A percentile compares a stretch with the other conserved stretches of the same genome.
phyloP scores from a whole-genome alignment of 352 stramenopile species.

The Phytophthora vignae region DNA sequence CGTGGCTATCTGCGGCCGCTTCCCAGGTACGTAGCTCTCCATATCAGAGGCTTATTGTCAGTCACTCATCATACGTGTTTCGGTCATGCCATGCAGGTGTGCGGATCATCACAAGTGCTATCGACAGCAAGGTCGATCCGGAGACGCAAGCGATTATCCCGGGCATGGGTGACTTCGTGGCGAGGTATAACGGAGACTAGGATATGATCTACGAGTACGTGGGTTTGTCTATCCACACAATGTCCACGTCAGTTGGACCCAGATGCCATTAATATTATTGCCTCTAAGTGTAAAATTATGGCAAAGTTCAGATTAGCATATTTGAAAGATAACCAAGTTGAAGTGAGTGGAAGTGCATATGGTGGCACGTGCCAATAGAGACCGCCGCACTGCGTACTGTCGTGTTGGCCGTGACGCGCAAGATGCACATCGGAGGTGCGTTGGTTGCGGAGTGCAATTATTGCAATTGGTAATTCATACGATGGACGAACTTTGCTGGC shows the following conservation, averaged over 20 bases:
- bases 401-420: slow-evolving; percentile 87
- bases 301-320: too few relatives aligned
- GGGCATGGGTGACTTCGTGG: slow-evolving; percentile 51
- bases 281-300: neutral
- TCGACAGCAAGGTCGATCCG: slow-evolving; percentile 38
- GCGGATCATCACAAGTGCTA: slow-evolving; percentile 39
- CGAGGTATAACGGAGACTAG: slow-evolving; percentile 43
- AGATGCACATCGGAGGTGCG: slow-evolving; percentile 91
- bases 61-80: neutral
- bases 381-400: too few relatives aligned
- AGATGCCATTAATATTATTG: slow-evolving; percentile 12
- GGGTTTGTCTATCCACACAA: neutral
- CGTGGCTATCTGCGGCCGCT: slow-evolving; percentile 35
- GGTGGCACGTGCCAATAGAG: too few relatives aligned
- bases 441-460: neutral
- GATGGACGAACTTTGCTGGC: neutral
- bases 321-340: too few relatives aligned
- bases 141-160: slow-evolving; percentile 35
- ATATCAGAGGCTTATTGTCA: too few relatives aligned
- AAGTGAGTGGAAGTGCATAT: too few relatives aligned
- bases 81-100: slow-evolving; percentile 22
- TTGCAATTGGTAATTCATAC: too few relatives aligned
- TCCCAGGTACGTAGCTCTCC: slow-evolving; percentile 38
- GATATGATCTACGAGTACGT: neutral
- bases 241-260: slow-evolving; percentile 10